Evolutionary conservation across 495 filamentous ascomycete species (phyloP).

Genomic region (Saxophila tyrrhenica): DNA sequence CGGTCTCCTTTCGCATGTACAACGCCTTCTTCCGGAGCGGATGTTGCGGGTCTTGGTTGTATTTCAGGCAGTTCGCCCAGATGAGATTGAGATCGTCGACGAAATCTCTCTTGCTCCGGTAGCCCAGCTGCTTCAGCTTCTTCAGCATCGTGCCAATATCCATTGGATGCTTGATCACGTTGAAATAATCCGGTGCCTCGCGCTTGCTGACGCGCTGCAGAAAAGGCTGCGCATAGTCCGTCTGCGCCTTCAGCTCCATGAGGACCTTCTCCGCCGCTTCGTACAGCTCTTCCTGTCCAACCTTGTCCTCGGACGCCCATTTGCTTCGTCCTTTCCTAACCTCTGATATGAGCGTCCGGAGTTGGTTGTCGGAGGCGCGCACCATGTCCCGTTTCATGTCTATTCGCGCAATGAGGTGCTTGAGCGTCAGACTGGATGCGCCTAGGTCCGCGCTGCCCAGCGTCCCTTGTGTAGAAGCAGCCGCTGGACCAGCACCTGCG

Average conservation of each 20-base stretch:
- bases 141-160: slow-evolving; percentile 97
- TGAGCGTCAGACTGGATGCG: slow-evolving; percentile 90
- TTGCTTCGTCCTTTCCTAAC: slow-evolving; percentile 96
- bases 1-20: slow-evolving; percentile 91
- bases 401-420: slow-evolving; percentile 90
- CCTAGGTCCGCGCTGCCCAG: slow-evolving; percentile 89
- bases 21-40: slow-evolving; percentile 86
- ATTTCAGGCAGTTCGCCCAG: slow-evolving; percentile 91
- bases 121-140: slow-evolving; percentile 76
- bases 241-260: slow-evolving; percentile 90
- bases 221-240: slow-evolving; percentile 90
- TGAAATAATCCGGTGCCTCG: slow-evolving; percentile 92
- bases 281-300: slow-evolving; percentile 95
- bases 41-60: slow-evolving; percentile 83
- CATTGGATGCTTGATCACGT: slow-evolving; percentile 94
- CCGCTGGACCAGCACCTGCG: slow-evolving; percentile 37
- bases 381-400: slow-evolving; percentile 84
- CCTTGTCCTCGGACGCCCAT: slow-evolving; percentile 94
- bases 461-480: slow-evolving; percentile 53
- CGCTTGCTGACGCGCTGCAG: slow-evolving; percentile 87
- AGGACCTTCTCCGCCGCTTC: slow-evolving; percentile 93
- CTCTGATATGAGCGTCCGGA: slow-evolving; percentile 86
- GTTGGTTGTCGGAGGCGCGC: slow-evolving; percentile 78
- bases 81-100: slow-evolving; percentile 87
- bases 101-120: slow-evolving; percentile 92